Conservation (phyloP, 768 basidiomycete genomes). For the Tricholoma furcatifolium region DNA sequence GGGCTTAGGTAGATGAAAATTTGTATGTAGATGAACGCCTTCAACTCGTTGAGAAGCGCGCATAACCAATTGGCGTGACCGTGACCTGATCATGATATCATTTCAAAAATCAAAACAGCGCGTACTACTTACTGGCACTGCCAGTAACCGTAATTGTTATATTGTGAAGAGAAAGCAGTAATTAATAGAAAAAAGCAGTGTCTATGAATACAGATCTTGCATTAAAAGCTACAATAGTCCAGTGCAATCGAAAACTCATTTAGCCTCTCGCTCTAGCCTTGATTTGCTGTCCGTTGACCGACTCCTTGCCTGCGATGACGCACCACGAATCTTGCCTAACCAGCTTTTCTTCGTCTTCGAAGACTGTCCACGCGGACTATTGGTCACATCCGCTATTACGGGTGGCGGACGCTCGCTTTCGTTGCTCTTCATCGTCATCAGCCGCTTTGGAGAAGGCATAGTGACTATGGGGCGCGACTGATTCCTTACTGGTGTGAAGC, state of each 20-base stretch:
- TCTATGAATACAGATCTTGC: slow-evolving; percentile 30
- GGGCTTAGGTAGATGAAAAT: slow-evolving; percentile 25
- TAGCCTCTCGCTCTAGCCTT: slow-evolving; percentile 4
- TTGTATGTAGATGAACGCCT: neutral
- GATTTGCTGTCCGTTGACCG: slow-evolving; percentile 18
- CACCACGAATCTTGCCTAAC: slow-evolving; percentile 68
- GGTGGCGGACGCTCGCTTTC: slow-evolving; percentile 32
- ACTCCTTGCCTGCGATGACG: slow-evolving; percentile 29
- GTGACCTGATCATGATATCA: neutral
- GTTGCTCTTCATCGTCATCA: slow-evolving; percentile 21
- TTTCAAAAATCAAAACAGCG: neutral
- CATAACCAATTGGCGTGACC: neutral
- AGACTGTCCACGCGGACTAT: slow-evolving; percentile 51
- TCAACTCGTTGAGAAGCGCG: neutral
- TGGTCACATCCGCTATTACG: slow-evolving; percentile 60
- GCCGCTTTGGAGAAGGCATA: slow-evolving; percentile 52
- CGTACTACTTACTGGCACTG: too few relatives aligned
- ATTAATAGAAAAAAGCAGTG: slow-evolving; percentile 8
- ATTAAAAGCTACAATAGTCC: slow-evolving; percentile 22
- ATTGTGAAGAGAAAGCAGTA: neutral
- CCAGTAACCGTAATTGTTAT: too few relatives aligned
- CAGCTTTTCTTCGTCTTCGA: slow-evolving; percentile 62
- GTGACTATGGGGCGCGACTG: slow-evolving; percentile 39
- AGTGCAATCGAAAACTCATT: slow-evolving; percentile 7
- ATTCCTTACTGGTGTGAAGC: slow-evolving; percentile 73